Evolutionary conservation across 2,329 filamentous ascomycete species (phyloP).

Genomic region (Fusarium sp.): DNA sequence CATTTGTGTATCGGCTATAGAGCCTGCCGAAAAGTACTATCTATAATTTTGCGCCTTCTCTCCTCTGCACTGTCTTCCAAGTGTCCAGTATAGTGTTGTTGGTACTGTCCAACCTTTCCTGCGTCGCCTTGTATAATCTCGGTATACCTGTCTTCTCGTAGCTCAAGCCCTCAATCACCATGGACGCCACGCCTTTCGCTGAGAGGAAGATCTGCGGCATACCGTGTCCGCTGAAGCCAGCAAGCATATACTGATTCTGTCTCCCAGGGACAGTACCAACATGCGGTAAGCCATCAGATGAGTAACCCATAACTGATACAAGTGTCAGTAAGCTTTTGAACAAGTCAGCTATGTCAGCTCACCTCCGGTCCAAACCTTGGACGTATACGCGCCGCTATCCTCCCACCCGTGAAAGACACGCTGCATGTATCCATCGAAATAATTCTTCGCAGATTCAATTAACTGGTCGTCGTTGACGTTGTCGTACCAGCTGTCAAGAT

Average conservation of each 20-base stretch:
- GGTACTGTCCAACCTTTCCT: neutral
- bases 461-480: neutral
- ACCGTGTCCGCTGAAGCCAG: slow-evolving; percentile 48
- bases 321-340: neutral
- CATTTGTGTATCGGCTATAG: accelerated
- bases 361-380: slow-evolving; percentile 45
- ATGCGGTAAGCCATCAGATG: slow-evolving; percentile 53
- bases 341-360: slow-evolving; percentile 31
- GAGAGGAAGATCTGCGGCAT: slow-evolving; percentile 52
- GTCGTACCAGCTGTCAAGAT: neutral
- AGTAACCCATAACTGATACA: slow-evolving; percentile 52
- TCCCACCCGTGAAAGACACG: slow-evolving; percentile 60
- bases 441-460: neutral
- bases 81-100: neutral
- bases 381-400: slow-evolving; percentile 47
- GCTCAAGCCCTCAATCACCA: neutral
- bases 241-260: neutral
- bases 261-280: slow-evolving; percentile 53
- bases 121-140: neutral
- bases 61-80: neutral
- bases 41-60: neutral
- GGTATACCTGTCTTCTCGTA: neutral
- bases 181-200: neutral
- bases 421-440: slow-evolving; percentile 61
- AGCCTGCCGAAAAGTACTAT: neutral